phyloP scores from a whole-genome alignment of 1,139 yeast species.

The Yamadazyma membranifaciens region DNA sequence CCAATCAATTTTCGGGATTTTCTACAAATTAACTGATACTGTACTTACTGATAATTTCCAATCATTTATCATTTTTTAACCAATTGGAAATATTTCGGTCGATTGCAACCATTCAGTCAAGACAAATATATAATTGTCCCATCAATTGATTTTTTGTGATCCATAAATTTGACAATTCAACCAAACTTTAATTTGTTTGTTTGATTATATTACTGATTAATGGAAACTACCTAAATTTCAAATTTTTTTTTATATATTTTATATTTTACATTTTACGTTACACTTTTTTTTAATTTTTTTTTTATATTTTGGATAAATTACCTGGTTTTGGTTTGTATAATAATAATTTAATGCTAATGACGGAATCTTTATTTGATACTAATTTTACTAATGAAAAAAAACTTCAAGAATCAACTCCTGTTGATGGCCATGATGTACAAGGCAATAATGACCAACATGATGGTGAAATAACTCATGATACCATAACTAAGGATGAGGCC shows the following conservation, averaged over 20 bases:
- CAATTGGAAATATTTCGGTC: too few relatives aligned
- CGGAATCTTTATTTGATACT: constrained; percentile 44
- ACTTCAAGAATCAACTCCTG: not conserved
- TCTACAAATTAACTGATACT: too few relatives aligned
- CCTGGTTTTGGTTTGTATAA: constrained; percentile 5
- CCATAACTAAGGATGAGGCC: not conserved
- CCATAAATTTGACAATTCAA: too few relatives aligned
- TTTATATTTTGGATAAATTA: not conserved
- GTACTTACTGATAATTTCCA: too few relatives aligned
- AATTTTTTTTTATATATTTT: constrained; percentile 1
- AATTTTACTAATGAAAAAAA: constrained; percentile 21
- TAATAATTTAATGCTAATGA: constrained; percentile 21
- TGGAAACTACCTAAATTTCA: too few relatives aligned
- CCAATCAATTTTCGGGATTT: not conserved
- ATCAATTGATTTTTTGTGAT: too few relatives aligned
- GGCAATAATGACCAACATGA: not conserved
- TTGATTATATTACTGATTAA: too few relatives aligned
- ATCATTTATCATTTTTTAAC: too few relatives aligned
- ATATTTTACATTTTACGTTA: not conserved
- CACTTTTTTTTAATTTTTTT: constrained; percentile 2
- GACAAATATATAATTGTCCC: too few relatives aligned
- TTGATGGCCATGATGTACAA: not conserved
- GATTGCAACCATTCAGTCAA: too few relatives aligned
- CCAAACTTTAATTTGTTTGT: too few relatives aligned
- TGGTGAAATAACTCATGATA: not conserved